Percentiles rank a stretch among this genome's conserved stretches.
Conservation (phyloP, 129 eudicot genomes). For the Centella asiatica region DNA sequence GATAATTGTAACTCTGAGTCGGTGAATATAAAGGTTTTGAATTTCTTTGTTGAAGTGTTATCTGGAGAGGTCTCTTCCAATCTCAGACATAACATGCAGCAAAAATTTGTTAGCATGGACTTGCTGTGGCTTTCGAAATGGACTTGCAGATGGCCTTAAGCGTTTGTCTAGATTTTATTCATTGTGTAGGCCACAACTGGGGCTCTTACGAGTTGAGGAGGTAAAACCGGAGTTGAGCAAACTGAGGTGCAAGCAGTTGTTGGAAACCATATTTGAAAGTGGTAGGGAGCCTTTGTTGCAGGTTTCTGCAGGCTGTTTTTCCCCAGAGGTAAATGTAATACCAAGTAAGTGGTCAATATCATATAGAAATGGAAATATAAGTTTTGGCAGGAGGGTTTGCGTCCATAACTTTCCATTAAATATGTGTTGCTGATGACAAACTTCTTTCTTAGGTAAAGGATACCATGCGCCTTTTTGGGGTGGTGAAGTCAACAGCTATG, state of each 20-base stretch:
- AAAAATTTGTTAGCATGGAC: constrained; percentile 63
- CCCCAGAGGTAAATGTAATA: constrained; percentile 70
- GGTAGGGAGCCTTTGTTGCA: constrained; percentile 78
- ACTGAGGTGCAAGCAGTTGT: constrained; percentile 60
- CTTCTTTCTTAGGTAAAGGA: constrained; percentile 69
- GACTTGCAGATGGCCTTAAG: constrained; percentile 87
- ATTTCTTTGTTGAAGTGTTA: constrained; percentile 61
- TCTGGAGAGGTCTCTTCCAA: constrained; percentile 40
- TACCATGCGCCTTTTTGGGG: constrained; percentile 81
- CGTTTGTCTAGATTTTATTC: constrained; percentile 57
- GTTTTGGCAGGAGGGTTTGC: too few relatives aligned
- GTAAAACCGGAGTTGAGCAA: constrained; percentile 36
- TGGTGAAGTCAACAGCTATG: constrained; percentile 62
- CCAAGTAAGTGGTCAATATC: constrained; percentile 40
- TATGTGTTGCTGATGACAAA: background rate
- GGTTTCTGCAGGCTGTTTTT: constrained; percentile 81
- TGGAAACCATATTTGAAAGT: constrained; percentile 71
- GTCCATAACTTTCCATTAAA: background rate
- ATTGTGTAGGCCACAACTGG: constrained; percentile 45
- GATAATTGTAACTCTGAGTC: constrained; percentile 61
- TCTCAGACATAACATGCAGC: constrained; percentile 41
- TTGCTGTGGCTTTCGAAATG: constrained; percentile 54
- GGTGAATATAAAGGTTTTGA: constrained; percentile 63
- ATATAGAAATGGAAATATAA: too few relatives aligned
- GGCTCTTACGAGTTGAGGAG: constrained; percentile 45